Base-by-base conservation (phyloP, 23 red algal genomes). In the Gracilariopsis chorda region DNA sequence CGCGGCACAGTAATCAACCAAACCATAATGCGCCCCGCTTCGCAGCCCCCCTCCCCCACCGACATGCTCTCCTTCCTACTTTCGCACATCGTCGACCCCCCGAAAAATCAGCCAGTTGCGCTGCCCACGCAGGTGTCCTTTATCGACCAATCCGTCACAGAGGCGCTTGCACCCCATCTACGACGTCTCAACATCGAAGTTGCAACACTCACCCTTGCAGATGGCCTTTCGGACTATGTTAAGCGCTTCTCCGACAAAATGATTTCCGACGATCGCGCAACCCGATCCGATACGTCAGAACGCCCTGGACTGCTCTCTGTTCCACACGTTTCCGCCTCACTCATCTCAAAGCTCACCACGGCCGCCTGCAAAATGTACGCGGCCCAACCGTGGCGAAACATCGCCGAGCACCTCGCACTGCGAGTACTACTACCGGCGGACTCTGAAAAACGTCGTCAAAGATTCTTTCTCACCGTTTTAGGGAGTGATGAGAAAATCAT, bases 401-500 rank as follows among this genome's bases (percentile, higher is more conserved):
- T 96, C 34, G 33, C 46, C 6, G 94, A 96, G 89, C 82, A 85
- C 35, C 46, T 94, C 24, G 91, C 91, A 11, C 27, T 94, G 78
- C 45, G 77, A 29, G 48, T 91, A 35, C 16, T 27, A 21, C 56
- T 91, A 6, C 88, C 88, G 7, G 47, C 69, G 21, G 30, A 45
- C n/a, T 9, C 25, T 27, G 27, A 46, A 28, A 21, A 46, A n/a
- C 60, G 48, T 16, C 71, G 81, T 3, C 39, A 61, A 25, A 48
- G 69, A 28, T 86, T 84, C 64, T 94, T 77, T 49, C 23, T 85
- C 33, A 78, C 69, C 51, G 70, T 94, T 1, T 41, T 94, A 32
- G 91, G 91, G 7, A 49, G 70, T 44, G 76, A 63, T 46, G 70
- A 65, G 6, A 80, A 85, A 3, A 68, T 65, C 19, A 25, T 53